These are phyloP conservation scores for Ustilago shanxiensis DNA, from an alignment of 1,284 basidiomycete genomes.

Conservation along the genomic window DNA sequence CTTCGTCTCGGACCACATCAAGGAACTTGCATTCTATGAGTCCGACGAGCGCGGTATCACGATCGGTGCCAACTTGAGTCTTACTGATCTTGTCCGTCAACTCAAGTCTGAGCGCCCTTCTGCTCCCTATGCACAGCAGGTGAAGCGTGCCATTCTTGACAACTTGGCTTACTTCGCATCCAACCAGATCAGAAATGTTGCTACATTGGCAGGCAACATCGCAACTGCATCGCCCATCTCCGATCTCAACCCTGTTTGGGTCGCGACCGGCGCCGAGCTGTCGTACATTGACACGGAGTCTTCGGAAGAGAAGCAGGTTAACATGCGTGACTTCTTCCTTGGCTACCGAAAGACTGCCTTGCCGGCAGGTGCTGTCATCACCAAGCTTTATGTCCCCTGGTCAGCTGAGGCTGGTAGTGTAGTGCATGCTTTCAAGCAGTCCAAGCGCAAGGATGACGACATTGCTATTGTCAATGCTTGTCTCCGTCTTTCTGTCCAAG, in stretches of 20 bases:
- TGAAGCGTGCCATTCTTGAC: constrained; percentile 55
- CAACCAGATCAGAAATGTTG: constrained; percentile 70
- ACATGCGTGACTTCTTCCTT: constrained; percentile 65
- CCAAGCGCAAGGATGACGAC: constrained; percentile 71
- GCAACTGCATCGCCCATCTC: constrained; percentile 70
- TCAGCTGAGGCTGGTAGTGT: constrained; percentile 50
- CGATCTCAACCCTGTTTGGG: constrained; percentile 71
- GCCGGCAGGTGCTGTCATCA: constrained; percentile 66
- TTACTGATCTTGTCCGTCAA: constrained; percentile 50
- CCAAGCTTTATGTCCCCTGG: constrained; percentile 58
- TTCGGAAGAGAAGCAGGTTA: constrained; percentile 47
- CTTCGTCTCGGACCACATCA: constrained; percentile 64
- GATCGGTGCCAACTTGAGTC: constrained; percentile 66
- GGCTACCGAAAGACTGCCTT: constrained; percentile 70
- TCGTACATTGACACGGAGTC: constrained; percentile 54
- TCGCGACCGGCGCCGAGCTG: constrained; percentile 63
- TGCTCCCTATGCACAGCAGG: constrained; percentile 37
- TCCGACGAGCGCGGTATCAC: constrained; percentile 51
- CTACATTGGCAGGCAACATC: constrained; percentile 70
- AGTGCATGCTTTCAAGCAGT: constrained; percentile 70
- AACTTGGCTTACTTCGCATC: constrained; percentile 68
- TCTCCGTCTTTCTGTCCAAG: constrained; percentile 50
- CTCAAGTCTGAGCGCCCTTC: constrained; percentile 50
- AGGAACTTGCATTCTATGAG: constrained; percentile 46
- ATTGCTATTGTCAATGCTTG: constrained; percentile 71